phyloP scores from a whole-genome alignment of 1,284 basidiomycete species.

The Coniophora puteana region DNA sequence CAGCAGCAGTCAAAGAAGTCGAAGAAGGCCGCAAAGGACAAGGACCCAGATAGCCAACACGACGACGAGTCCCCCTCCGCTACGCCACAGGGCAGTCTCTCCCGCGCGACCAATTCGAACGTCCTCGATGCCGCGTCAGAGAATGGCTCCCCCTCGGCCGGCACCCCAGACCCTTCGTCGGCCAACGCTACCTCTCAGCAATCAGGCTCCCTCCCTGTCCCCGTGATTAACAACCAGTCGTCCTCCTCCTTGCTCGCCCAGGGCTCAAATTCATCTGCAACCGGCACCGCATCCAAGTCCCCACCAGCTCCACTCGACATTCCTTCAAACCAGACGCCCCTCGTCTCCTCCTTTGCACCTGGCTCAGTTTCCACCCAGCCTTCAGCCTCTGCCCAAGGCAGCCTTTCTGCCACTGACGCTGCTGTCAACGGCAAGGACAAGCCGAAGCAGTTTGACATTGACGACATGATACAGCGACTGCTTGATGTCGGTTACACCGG shows the following conservation, averaged over 20 bases:
- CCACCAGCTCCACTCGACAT: constrained; percentile 65
- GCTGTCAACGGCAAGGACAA: constrained; percentile 57
- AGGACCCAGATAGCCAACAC: constrained; percentile 38
- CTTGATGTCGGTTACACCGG: constrained; percentile 97
- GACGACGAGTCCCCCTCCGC: constrained; percentile 25
- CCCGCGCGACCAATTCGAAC: constrained; percentile 37
- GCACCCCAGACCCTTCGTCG: constrained; percentile 18
- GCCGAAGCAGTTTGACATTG: constrained; percentile 81
- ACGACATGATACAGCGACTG: constrained; percentile 97
- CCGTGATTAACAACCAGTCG: constrained; percentile 29
- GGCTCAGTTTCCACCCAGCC: constrained; percentile 42
- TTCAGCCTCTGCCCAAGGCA: constrained; percentile 43
- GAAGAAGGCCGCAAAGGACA: constrained; percentile 65
- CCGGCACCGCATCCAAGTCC: constrained; percentile 36
- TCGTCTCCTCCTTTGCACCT: constrained; percentile 45
- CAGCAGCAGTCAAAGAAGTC: constrained; percentile 78
- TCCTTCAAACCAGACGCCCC: constrained; percentile 67
- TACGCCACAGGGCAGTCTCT: constrained; percentile 38
- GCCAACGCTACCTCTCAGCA: constrained; percentile 29
- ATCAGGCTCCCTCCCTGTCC: no score
- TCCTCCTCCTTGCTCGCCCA: constrained; percentile 22
- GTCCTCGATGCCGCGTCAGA: constrained; percentile 30
- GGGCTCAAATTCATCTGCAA: constrained; percentile 23
- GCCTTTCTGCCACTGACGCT: constrained; percentile 36
- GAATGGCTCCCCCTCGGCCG: constrained; percentile 24